Conservation (phyloP, 2,329 filamentous ascomycete genomes). For the Trichoderma koningiopsis region DNA sequence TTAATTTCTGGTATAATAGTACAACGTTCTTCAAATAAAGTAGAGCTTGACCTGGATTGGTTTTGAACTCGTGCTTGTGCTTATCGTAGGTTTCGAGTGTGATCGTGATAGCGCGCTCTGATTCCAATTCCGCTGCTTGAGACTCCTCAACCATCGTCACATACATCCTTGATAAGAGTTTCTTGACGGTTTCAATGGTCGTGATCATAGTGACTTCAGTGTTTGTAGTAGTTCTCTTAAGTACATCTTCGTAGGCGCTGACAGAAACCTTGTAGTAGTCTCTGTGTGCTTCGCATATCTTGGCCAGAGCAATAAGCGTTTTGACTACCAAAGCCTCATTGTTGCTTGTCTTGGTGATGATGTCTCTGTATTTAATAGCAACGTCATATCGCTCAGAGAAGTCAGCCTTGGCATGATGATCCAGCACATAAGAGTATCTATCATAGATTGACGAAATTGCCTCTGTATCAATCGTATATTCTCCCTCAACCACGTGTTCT, state of each 20-base stretch:
- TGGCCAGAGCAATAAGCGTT: slow-evolving; percentile 45
- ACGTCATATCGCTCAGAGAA: slow-evolving; percentile 47
- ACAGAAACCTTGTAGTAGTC: slow-evolving; percentile 49
- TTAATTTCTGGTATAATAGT: background rate
- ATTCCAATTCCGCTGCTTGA: slow-evolving; percentile 31
- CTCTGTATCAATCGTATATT: slow-evolving; percentile 23
- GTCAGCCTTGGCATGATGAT: slow-evolving; percentile 46
- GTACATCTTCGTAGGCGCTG: slow-evolving; percentile 46
- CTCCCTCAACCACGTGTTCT: background rate
- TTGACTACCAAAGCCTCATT: slow-evolving; percentile 33
- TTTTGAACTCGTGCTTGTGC: background rate
- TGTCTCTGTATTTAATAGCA: slow-evolving; percentile 51
- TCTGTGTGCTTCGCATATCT: slow-evolving; percentile 49
- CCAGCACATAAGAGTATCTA: slow-evolving; percentile 51
- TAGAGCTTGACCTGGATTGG: background rate
- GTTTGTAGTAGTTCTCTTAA: background rate
- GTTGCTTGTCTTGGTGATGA: slow-evolving; percentile 45
- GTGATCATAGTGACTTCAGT: slow-evolving; percentile 30
- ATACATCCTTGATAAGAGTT: slow-evolving; percentile 52
- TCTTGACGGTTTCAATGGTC: slow-evolving; percentile 50
- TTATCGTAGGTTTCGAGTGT: background rate
- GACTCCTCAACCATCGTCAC: slow-evolving; percentile 44
- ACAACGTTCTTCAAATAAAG: background rate
- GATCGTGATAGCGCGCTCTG: background rate
- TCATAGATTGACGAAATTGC: slow-evolving; percentile 46